Percentiles rank a stretch among this genome's conserved stretches.
Evolutionary conservation across 2,329 filamentous ascomycete species (phyloP).

Genomic region (Penicillium sp.): DNA sequence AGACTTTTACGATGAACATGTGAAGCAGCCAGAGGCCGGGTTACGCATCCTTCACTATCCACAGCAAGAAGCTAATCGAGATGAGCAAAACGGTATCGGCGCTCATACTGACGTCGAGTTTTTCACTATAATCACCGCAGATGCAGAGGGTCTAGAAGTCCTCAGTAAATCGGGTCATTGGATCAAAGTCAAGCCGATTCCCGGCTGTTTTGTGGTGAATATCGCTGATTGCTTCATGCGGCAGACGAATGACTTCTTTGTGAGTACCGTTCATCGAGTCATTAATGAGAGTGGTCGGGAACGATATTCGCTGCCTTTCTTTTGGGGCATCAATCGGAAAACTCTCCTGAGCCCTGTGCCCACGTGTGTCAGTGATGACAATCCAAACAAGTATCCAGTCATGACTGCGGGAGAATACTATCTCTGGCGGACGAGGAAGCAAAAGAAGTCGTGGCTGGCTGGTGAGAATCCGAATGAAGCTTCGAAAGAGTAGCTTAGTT

Average conservation of each 20-base stretch:
- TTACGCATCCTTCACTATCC: slow-evolving; percentile 41
- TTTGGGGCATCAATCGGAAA: slow-evolving; percentile 21
- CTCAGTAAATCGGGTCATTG: slow-evolving; percentile 36
- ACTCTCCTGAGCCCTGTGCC: slow-evolving; percentile 23
- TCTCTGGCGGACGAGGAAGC: slow-evolving; percentile 8
- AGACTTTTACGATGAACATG: slow-evolving; percentile 38
- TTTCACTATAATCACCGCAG: slow-evolving; percentile 38
- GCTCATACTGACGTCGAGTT: slow-evolving; percentile 41
- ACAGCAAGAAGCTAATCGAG: slow-evolving; percentile 20
- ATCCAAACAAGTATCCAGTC: slow-evolving; percentile 29
- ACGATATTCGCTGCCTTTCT: slow-evolving; percentile 38
- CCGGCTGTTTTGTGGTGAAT: slow-evolving; percentile 38
- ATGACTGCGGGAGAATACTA: slow-evolving; percentile 31
- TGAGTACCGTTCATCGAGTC: slow-evolving; percentile 38
- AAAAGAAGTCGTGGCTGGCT: neutral
- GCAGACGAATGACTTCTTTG: slow-evolving; percentile 39
- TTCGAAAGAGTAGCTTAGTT: neutral
- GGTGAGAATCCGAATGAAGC: slow-evolving; percentile 1
- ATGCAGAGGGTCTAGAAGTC: slow-evolving; percentile 37
- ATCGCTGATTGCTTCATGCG: slow-evolving; percentile 38
- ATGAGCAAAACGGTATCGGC: slow-evolving; percentile 27
- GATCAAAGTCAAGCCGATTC: slow-evolving; percentile 35
- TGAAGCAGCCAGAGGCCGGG: slow-evolving; percentile 35
- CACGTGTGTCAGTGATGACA: slow-evolving; percentile 24
- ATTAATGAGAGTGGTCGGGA: slow-evolving; percentile 34